Evolutionary conservation across 176 grass and related monocot species (phyloP), one percentile per base, ranked within the genome.

Genomic region (Zizania latifolia): DNA sequence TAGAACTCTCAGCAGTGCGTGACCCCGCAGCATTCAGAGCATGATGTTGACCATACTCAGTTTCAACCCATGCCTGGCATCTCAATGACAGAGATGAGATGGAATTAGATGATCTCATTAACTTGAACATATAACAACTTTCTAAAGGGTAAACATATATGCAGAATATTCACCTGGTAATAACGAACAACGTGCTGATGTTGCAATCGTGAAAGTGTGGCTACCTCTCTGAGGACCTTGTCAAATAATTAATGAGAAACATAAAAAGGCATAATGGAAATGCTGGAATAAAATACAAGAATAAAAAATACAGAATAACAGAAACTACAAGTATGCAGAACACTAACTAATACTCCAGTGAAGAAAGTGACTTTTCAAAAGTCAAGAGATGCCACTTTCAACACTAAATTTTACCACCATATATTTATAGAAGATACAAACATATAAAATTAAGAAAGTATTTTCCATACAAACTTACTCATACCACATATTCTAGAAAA

Each of bases 141-240:
- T 56, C 2, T 3, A 78, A 37, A 16, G 23, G 57, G 59, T 80
- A 72, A 83, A 71, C 46, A 82, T 29, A 61, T 65, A 0, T 75
- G 72, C 33, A 40, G 13, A 67, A 73, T 74, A 46, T 53, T 79
- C 62, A 97, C 91, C 85, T 97, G 94, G 78, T 97, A 93, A 75
- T 97, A 97, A 19, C 94, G 88, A 81, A 97, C 94, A 84, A 93
- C 78, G 93, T 97, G 94, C 66, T 97, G 88, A 87, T 97, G 94
- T 66, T 97, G 94, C 84, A 97, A 85, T 39, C 87, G 81, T 65
- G 94, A 85, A 65, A 97, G 88, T 65, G 94, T 93, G 32, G 90
- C 90, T 87, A 97, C 94, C 86, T 97, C 94, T 89, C 91, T 97
- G 88, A 93, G 75, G 65, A 93, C 81, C 77, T 91, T 87, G 75